Evolutionary conservation across 2,329 filamentous ascomycete genomes (phyloP).

Genomic region (Chrysoporthe puriensis): DNA sequence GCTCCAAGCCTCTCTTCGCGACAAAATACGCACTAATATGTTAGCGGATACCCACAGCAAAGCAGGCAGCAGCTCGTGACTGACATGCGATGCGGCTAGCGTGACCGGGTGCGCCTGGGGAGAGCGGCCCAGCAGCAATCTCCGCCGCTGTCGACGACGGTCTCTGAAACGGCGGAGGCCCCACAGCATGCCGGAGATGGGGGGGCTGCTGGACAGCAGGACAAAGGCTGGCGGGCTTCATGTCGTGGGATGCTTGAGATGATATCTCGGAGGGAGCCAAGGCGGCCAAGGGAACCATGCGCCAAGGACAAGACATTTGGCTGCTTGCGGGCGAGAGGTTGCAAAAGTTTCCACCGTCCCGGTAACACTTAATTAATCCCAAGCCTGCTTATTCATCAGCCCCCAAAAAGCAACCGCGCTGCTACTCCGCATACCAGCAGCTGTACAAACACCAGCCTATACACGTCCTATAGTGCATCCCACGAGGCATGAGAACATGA

Average conservation of each 20-base stretch:
- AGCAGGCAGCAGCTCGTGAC: slow-evolving; percentile 1
- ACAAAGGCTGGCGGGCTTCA: no score
- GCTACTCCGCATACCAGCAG: neutral
- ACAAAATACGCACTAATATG: neutral
- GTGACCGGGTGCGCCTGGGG: no score
- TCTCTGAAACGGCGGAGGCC: no score
- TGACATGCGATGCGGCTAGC: no score
- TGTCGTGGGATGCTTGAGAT: no score
- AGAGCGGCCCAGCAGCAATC: no score
- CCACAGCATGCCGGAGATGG: no score
- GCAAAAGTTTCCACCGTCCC: neutral
- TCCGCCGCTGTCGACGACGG: no score
- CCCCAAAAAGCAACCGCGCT: neutral
- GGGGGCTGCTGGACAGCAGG: no score
- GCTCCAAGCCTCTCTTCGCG: neutral
- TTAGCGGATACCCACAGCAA: neutral
- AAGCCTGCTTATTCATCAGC: neutral
- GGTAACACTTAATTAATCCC: neutral
- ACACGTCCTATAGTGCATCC: neutral
- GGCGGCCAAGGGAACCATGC: neutral
- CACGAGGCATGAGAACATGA: neutral
- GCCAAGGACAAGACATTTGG: no score
- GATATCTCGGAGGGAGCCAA: no score
- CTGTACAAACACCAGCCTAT: neutral
- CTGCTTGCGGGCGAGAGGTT: no score